These are phyloP conservation scores for Penicillium sp. DNA, from an alignment of 2,329 filamentous ascomycete genomes.

Conservation along the genomic window DNA sequence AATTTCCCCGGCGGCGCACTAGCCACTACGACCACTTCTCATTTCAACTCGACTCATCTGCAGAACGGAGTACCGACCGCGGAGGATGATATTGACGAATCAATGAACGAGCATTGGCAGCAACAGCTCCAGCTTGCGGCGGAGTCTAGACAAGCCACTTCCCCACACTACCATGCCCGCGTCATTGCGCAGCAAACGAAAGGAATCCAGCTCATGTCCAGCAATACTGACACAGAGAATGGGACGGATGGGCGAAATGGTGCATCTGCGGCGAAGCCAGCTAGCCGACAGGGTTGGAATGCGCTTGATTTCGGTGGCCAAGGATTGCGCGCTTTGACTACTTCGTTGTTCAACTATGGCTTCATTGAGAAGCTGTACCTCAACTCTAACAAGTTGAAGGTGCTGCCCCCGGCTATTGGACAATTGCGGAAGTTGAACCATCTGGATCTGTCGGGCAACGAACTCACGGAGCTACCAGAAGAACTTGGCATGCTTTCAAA, in stretches of 20 bases:
- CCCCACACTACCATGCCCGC: constrained; percentile 68
- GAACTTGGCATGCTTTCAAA: constrained; percentile 98
- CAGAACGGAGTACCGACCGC: constrained; percentile 58
- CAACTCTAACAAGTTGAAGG: constrained; percentile 83
- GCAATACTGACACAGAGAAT: constrained; percentile 47
- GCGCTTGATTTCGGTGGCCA: constrained; percentile 96
- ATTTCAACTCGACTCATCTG: constrained; percentile 58
- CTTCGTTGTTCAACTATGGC: constrained; percentile 77
- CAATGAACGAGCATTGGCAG: constrained; percentile 74
- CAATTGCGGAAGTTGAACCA: constrained; percentile 75
- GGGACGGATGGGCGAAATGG: constrained; percentile 60
- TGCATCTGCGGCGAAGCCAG: constrained; percentile 58
- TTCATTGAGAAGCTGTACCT: constrained; percentile 92
- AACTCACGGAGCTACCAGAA: constrained; percentile 74
- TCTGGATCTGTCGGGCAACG: constrained; percentile 86
- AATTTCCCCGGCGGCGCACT: constrained; percentile 48
- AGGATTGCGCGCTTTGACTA: constrained; percentile 77
- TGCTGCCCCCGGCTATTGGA: constrained; percentile 77
- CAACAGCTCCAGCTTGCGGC: constrained; percentile 80
- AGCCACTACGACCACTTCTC: constrained; percentile 48
- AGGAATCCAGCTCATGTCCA: constrained; percentile 47
- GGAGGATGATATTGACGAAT: constrained; percentile 56
- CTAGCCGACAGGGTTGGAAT: constrained; percentile 75
- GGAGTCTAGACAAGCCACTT: constrained; percentile 65
- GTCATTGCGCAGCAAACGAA: constrained; percentile 47